phyloP scores from a whole-genome alignment of 495 filamentous ascomycete genomes.

The Podospora sp. region DNA sequence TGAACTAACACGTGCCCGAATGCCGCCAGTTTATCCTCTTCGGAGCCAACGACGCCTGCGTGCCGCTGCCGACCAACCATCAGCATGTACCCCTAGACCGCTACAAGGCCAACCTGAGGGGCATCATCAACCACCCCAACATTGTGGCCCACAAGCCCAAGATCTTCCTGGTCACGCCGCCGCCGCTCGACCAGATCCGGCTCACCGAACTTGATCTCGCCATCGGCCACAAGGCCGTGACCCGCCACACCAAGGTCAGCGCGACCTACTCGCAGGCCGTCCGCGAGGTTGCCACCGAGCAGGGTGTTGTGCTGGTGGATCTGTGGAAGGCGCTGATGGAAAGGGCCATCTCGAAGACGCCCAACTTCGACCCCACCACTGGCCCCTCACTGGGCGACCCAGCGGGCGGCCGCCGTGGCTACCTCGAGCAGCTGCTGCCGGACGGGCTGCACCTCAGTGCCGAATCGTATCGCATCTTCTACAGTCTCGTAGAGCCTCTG shows the following conservation, averaged over 20 bases:
- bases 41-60: slow-evolving; percentile 81
- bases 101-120: slow-evolving; percentile 70
- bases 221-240: slow-evolving; percentile 51
- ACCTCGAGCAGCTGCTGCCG: slow-evolving; percentile 50
- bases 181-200: slow-evolving; percentile 79
- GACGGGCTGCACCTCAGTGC: slow-evolving; percentile 58
- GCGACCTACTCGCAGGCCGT: slow-evolving; percentile 72
- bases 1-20: slow-evolving; percentile 10
- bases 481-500: slow-evolving; percentile 45
- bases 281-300: slow-evolving; percentile 63
- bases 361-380: slow-evolving; percentile 42
- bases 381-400: slow-evolving; percentile 47
- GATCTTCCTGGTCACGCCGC: slow-evolving; percentile 76
- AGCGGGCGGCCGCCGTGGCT: slow-evolving; percentile 44
- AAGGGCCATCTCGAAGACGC: slow-evolving; percentile 47
- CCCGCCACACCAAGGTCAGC: slow-evolving; percentile 63
- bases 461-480: slow-evolving; percentile 53
- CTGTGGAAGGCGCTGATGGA: slow-evolving; percentile 74
- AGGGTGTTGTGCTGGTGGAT: slow-evolving; percentile 69
- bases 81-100: slow-evolving; percentile 76
- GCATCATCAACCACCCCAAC: slow-evolving; percentile 68
- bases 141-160: slow-evolving; percentile 69
- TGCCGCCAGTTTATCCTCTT: slow-evolving; percentile 70
- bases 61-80: slow-evolving; percentile 55
- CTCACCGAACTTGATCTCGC: slow-evolving; percentile 55